Base-by-base conservation (phyloP, 1,139 yeast genomes). In the Blastobotrys buckinghamii region DNA sequence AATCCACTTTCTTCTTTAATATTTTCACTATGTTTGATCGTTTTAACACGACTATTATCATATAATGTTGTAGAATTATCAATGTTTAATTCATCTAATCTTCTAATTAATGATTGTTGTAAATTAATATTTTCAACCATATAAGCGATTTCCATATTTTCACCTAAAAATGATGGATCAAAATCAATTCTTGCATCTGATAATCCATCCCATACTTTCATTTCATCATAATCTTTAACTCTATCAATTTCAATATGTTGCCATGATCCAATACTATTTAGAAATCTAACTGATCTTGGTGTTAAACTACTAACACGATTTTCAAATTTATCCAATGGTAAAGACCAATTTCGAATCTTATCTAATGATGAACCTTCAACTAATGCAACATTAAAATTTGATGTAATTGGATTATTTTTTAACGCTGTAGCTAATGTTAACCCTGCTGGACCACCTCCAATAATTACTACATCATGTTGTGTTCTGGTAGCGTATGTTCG, bases 361-460 rank as follows among this genome's bases (percentile, higher is more conserved):
- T 71, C 72, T 40, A 90, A 65, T 51, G 77, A 76, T 36, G 79
- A 76, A 1, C 84, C 90, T 66, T 92, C 98, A 15, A 92, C 73
- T 47, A 92, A 70, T 0, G 83, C 78, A 44, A 94, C 78, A 47
- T 75, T 73, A 43, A 88, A 73, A 49, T 78, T 73, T 26, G 69
- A 71, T 4, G 95, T 78, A 35, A 73, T 66, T 9, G 83, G 80
- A 1, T 90, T 82, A 57, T 76, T 75, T 63, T 85, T 75, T 63
- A 83, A 63, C 0, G 95, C 95, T 0, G 96, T 77, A 1, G 94
- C 82, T 36, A 92, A 71, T 1, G 97, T 83, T 49, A 92, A 70
- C 0, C 99, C 99, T 0, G 98, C 97, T 1, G 97, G 96, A 0
- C 99, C 99, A 6, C 96, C 98, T 24, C 99, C 99, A 42, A 94